Conservation (phyloP, 192 early-diverging fungal species). For the Neocallimastix lanati region DNA sequence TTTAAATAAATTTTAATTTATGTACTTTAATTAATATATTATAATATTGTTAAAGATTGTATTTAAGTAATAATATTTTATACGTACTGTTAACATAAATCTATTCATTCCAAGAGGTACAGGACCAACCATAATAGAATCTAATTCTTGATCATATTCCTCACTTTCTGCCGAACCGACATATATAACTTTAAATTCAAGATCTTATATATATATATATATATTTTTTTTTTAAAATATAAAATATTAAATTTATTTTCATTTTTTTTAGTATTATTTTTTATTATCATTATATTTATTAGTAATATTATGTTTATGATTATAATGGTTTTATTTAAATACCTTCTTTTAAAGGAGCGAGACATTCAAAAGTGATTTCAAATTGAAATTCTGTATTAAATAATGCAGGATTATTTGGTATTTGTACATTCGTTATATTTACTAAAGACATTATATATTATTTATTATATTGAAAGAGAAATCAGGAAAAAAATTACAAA, state of each 20-base stretch:
- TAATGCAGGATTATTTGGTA: constrained; percentile 65
- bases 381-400: constrained; percentile 73
- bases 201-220: no score
- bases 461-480: no score
- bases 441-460: constrained; percentile 81
- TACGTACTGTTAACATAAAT: constrained; percentile 70
- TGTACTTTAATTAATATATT: no score
- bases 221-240: no score
- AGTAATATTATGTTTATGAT: neutral
- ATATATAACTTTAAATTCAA: constrained; percentile 95
- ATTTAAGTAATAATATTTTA: neutral
- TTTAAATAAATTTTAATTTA: neutral
- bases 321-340: neutral
- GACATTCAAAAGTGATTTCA: constrained; percentile 95
- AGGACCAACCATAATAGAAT: constrained; percentile 88
- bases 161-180: constrained; percentile 74
- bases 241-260: neutral
- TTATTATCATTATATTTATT: neutral
- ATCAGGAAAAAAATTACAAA: no score
- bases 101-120: constrained; percentile 86
- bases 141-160: constrained; percentile 78
- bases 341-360: constrained; percentile 71
- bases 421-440: constrained; percentile 61
- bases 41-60: no score
- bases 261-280: neutral